Evolutionary conservation across 2,329 filamentous ascomycete genomes (phyloP), one percentile per base, ranked within the genome.

Genomic region (Ramichloridium luteum): DNA sequence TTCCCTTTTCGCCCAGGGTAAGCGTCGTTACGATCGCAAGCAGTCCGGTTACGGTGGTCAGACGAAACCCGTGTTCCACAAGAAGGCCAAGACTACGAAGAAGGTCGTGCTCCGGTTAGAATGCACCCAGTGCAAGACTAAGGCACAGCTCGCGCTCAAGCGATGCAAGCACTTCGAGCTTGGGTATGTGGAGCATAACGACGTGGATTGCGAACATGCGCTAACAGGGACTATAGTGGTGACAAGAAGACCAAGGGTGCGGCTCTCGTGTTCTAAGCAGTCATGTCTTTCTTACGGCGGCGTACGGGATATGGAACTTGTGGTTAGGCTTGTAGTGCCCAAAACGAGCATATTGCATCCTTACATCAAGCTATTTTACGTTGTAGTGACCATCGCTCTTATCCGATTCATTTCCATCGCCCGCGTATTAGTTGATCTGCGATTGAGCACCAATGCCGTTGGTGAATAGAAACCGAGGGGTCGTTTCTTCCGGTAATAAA

Each of bases 161-260:
- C 84, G 90, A 64, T 98, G 90, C 85, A 98, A 98, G 82, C 90
- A 98, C 77, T 98, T 98, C 70, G 90, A 98, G 74, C 73, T 98
- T 60, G 90, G 85, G 83, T 93, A 85, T 48, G 83, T 76, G 45
- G 23, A 41, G n/a, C n/a, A n/a, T n/a, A n/a, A n/a, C n/a, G n/a
- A 22, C 10, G 12, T n/a, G 17, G 4, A 13, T 8, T 3, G 13
- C 4, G 11, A 28, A 9, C 8, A 23, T 10, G 11, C 10, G 27
- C 5, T 13, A 6, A 13, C 40, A 44, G 47, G 40, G 31, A 13
- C 44, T 39, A 56, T 54, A 93, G 90, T 79, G 90, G 90, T 77
- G 90, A 98, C 80, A 98, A 98, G 86, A 98, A 98, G 84, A 98
- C 90, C 58, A 98, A 98, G 85, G 90, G 90, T 80, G 90, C 90